phyloP scores from a whole-genome alignment of 805 yeast species.

The Kregervanrija fluxuum region DNA sequence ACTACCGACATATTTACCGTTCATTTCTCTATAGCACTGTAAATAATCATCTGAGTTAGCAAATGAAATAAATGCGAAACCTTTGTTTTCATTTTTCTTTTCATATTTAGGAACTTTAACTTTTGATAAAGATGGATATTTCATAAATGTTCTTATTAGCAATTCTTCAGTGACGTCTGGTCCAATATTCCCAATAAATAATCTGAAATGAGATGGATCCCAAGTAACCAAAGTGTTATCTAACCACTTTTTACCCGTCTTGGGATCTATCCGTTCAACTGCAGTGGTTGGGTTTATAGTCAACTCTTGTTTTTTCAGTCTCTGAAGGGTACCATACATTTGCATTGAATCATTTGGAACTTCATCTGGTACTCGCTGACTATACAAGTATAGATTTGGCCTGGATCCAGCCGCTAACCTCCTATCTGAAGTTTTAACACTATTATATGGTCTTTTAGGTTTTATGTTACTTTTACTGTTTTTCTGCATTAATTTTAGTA shows the following conservation, averaged over 20 bases:
- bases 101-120: conserved; percentile 53
- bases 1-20: conserved; percentile 68
- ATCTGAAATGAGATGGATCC: conserved; percentile 64
- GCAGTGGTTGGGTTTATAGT: conserved; percentile 17
- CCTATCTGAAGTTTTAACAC: conserved; percentile 42
- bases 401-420: conserved; percentile 46
- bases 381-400: conserved; percentile 37
- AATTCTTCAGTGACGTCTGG: conserved; percentile 55
- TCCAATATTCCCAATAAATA: conserved; percentile 72
- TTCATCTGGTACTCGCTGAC: conserved; percentile 10
- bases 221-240: conserved; percentile 46
- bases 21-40: conserved; percentile 65
- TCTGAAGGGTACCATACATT: background rate
- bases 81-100: conserved; percentile 41
- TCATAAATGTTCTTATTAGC: conserved; percentile 46
- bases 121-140: conserved; percentile 47
- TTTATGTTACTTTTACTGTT: conserved; percentile 1
- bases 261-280: conserved; percentile 35
- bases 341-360: background rate
- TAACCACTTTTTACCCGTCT: conserved; percentile 40
- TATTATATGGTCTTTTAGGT: conserved; percentile 10
- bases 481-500: conserved; percentile 1
- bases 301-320: background rate
- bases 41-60: conserved; percentile 58
- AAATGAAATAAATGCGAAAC: conserved; percentile 73